A percentile compares a stretch with the other conserved stretches of the same genome.
These are phyloP conservation scores for Monosporascus sp. DNA, from an alignment of 2,329 filamentous ascomycete species.

Conservation along the genomic window DNA sequence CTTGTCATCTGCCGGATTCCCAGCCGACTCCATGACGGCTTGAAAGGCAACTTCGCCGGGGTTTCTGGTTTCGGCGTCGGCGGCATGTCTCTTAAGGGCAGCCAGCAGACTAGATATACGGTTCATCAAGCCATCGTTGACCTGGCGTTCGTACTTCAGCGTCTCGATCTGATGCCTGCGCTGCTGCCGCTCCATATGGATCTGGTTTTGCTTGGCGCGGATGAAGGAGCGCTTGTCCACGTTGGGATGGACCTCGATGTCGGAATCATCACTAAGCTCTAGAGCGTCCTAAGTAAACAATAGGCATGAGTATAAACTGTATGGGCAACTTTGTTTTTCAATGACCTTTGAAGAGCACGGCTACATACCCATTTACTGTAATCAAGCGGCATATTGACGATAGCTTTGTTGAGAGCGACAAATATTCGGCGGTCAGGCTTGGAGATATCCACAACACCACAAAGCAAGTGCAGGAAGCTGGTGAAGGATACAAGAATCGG, in stretches of 20 bases:
- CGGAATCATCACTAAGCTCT: slow-evolving; percentile 96
- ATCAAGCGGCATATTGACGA: slow-evolving; percentile 45
- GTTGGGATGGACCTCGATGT: slow-evolving; percentile 97
- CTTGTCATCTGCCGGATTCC: slow-evolving; percentile 66
- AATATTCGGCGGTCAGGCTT: too few species aligned
- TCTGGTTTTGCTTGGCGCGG: slow-evolving; percentile 94
- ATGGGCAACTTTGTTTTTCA: too few species aligned
- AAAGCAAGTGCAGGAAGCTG: too few species aligned
- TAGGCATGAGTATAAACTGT: slow-evolving; percentile 2
- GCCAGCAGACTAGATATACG: slow-evolving; percentile 77
- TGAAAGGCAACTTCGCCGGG: slow-evolving; percentile 84
- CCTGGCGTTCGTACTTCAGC: slow-evolving; percentile 82
- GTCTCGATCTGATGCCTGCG: slow-evolving; percentile 86
- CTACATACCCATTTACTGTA: slow-evolving; percentile 63
- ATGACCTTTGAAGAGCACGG: not conserved
- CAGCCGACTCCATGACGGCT: slow-evolving; percentile 76
- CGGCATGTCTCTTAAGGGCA: slow-evolving; percentile 68
- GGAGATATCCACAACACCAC: too few species aligned
- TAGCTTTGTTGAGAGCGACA: too few species aligned
- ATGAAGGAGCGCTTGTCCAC: slow-evolving; percentile 99
- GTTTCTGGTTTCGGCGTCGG: slow-evolving; percentile 57
- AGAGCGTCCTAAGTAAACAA: slow-evolving; percentile 64
- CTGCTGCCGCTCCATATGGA: slow-evolving; percentile 83
- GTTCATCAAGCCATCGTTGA: slow-evolving; percentile 85
- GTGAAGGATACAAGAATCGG: too few species aligned